phyloP scores from a whole-genome alignment of 257 asterid species.

The Salvia splendens region DNA sequence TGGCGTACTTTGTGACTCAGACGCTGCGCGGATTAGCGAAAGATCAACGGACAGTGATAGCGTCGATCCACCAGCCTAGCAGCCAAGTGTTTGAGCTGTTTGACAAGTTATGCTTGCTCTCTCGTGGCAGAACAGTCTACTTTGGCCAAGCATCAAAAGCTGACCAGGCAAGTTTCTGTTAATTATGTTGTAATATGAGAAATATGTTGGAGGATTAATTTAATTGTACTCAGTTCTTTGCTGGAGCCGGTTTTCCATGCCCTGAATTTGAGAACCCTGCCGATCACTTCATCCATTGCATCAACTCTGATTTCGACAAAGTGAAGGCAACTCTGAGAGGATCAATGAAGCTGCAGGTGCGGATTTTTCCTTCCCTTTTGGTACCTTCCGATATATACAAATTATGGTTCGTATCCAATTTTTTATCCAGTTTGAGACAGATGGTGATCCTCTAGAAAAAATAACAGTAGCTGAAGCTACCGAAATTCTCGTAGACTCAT shows the following conservation, averaged over 20 bases:
- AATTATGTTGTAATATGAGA: background rate
- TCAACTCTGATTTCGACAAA: constrained; percentile 88
- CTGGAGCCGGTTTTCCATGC: constrained; percentile 89
- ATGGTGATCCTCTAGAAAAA: constrained; percentile 83
- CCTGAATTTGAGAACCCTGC: constrained; percentile 84
- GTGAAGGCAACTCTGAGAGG: constrained; percentile 87
- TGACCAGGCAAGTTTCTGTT: constrained; percentile 54
- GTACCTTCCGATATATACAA: too few species aligned
- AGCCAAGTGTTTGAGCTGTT: constrained; percentile 94
- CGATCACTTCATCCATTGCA: constrained; percentile 87
- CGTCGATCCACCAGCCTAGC: constrained; percentile 96
- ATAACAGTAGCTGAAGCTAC: constrained; percentile 75
- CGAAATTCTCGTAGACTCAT: constrained; percentile 56
- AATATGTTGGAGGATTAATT: background rate
- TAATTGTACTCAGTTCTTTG: constrained; percentile 62
- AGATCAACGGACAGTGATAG: constrained; percentile 87
- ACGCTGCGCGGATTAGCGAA: constrained; percentile 75
- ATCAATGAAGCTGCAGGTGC: constrained; percentile 47
- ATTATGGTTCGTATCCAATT: too few species aligned
- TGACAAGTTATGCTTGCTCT: constrained; percentile 76
- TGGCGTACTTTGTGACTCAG: constrained; percentile 92
- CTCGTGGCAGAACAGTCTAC: constrained; percentile 83
- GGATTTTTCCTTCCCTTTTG: too few species aligned
- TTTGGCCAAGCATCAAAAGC: constrained; percentile 90
- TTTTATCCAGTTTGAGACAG: constrained; percentile 38